phyloP scores from a whole-genome alignment of 306 rosid species.

The Albizia julibrissin region DNA sequence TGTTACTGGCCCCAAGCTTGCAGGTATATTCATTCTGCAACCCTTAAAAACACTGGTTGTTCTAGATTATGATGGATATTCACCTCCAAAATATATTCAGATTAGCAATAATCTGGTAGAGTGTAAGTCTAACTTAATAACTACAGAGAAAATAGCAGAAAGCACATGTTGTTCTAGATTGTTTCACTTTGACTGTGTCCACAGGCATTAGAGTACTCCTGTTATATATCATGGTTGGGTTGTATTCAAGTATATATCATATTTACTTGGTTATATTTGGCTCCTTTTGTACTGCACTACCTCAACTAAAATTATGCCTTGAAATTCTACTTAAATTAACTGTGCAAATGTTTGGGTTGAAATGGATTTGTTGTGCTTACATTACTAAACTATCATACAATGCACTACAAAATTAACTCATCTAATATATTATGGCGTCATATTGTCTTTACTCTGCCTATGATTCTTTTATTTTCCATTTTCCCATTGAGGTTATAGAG shows the following conservation, averaged over 20 bases:
- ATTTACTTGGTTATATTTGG: not conserved
- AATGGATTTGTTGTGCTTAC: not conserved
- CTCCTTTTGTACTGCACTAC: not conserved
- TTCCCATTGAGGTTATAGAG: slow-evolving; percentile 7
- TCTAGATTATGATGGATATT: not conserved
- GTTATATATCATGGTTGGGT: not conserved
- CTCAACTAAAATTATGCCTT: not conserved
- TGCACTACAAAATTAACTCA: not conserved
- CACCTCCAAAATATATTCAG: not conserved
- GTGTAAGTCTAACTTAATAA: not conserved
- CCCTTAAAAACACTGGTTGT: not conserved
- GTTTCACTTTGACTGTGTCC: not conserved
- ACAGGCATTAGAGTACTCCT: not conserved
- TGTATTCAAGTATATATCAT: not conserved
- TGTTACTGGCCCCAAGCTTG: slow-evolving; percentile 67
- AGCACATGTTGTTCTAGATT: not conserved
- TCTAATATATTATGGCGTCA: not conserved
- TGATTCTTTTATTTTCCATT: not conserved
- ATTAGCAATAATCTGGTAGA: not conserved
- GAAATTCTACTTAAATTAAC: not conserved
- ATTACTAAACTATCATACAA: not conserved
- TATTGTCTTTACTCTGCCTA: not conserved
- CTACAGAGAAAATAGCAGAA: not conserved
- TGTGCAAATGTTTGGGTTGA: not conserved
- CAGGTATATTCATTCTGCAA: slow-evolving; percentile 45